Conservation (phyloP, 352 stramenopile genomes). For the Globisporangium sylvaticum region DNA sequence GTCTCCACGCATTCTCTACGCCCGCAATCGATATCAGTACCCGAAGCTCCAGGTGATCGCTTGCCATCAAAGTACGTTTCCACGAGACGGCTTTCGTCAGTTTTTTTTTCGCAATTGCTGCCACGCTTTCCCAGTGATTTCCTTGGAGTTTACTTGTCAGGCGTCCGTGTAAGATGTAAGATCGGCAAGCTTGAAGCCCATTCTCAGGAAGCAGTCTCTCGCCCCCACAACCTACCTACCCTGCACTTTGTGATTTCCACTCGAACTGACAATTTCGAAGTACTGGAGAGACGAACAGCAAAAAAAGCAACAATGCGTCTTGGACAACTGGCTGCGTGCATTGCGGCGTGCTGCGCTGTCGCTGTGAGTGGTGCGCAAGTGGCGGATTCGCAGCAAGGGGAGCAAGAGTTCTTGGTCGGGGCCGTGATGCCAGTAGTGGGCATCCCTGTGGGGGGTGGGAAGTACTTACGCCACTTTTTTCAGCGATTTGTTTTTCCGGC, state of each 20-base stretch:
- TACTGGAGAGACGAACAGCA: background rate
- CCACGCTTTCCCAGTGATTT: background rate
- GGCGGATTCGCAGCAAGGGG: background rate
- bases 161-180: too few relatives aligned
- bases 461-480: background rate
- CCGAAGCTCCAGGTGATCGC: background rate
- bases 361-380: background rate
- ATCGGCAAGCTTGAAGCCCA: background rate
- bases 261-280: background rate
- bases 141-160: background rate
- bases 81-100: background rate
- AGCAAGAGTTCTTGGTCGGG: background rate
- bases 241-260: background rate
- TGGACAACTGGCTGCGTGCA: background rate
- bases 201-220: background rate
- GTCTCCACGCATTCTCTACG: too few relatives aligned
- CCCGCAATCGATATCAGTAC: background rate
- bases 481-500: too few relatives aligned
- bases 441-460: background rate
- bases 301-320: constrained; percentile 3
- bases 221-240: background rate
- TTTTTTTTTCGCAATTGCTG: background rate
- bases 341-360: constrained; percentile 1
- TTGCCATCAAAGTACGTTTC: background rate
- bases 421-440: background rate